phyloP scores from a whole-genome alignment of 257 asterid genomes.

The Solanum clarkiae region DNA sequence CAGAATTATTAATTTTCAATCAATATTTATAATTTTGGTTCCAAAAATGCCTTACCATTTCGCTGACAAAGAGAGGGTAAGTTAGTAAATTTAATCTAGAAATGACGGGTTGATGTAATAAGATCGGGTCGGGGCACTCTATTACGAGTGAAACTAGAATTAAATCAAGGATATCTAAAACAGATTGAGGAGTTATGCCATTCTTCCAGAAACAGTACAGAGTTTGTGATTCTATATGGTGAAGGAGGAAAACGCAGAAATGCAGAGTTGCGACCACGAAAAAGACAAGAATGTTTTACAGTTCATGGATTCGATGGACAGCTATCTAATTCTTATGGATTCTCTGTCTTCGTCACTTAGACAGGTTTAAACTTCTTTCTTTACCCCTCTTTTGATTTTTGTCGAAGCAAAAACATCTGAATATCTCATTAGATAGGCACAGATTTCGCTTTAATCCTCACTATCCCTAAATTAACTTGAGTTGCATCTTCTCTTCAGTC shows the following conservation, averaged over 20 bases:
- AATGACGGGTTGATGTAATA: not conserved
- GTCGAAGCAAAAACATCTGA: not conserved
- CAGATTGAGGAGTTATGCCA: not conserved
- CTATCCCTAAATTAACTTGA: not conserved
- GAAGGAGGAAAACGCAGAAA: not conserved
- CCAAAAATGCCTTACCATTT: not conserved
- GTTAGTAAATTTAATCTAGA: not conserved
- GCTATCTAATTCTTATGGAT: conserved; percentile 49
- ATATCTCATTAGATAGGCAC: not conserved
- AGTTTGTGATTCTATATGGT: not conserved
- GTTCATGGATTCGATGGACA: conserved; percentile 70
- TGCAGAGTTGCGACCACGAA: not conserved
- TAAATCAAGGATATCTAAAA: not conserved
- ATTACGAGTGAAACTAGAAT: not conserved
- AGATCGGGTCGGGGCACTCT: not conserved
- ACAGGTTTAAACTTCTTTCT: conserved; percentile 32
- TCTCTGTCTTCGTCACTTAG: conserved; percentile 72
- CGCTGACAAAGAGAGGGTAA: not conserved
- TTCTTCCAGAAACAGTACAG: not conserved
- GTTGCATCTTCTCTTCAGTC: not conserved
- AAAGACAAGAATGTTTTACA: conserved; percentile 36
- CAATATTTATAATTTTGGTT: not conserved
- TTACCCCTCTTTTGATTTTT: not conserved
- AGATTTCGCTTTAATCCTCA: not conserved
- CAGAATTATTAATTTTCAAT: too few species aligned